Conservation (phyloP, 495 filamentous ascomycete genomes). For the Parathielavia hyrcaniae region DNA sequence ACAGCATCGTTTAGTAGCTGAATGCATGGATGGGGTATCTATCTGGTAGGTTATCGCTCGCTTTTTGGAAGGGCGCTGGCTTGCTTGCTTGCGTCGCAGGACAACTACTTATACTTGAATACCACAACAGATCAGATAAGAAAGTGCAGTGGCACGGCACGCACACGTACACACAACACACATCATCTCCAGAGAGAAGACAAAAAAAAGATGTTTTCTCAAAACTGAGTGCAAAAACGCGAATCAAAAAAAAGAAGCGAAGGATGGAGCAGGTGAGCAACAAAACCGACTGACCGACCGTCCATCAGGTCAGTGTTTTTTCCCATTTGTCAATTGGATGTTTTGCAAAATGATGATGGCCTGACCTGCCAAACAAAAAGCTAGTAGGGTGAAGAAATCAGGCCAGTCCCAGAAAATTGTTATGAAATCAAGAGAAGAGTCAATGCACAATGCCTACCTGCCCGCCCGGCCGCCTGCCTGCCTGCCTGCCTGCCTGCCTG, state of each 20-base stretch:
- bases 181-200: not conserved
- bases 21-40: not conserved
- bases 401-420: not conserved
- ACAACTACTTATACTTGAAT: too few species aligned
- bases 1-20: not conserved
- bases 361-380: not conserved
- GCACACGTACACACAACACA: too few species aligned
- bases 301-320: not conserved
- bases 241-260: too few species aligned
- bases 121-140: not conserved
- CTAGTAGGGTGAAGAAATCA: not conserved
- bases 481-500: not conserved
- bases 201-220: not conserved
- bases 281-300: not conserved
- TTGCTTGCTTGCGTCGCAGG: not conserved
- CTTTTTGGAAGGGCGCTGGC: not conserved
- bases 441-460: conserved; percentile 3
- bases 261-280: too few species aligned
- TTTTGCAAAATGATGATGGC: not conserved
- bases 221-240: too few species aligned
- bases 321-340: not conserved
- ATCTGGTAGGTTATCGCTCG: too few species aligned
- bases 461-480: too few species aligned
- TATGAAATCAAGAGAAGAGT: not conserved
- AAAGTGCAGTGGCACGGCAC: too few species aligned